A percentile compares a stretch with the other conserved stretches of the same genome.
These are phyloP conservation scores for Pyrus hybrid DNA, from an alignment of 331 rosid species.

Conservation along the genomic window DNA sequence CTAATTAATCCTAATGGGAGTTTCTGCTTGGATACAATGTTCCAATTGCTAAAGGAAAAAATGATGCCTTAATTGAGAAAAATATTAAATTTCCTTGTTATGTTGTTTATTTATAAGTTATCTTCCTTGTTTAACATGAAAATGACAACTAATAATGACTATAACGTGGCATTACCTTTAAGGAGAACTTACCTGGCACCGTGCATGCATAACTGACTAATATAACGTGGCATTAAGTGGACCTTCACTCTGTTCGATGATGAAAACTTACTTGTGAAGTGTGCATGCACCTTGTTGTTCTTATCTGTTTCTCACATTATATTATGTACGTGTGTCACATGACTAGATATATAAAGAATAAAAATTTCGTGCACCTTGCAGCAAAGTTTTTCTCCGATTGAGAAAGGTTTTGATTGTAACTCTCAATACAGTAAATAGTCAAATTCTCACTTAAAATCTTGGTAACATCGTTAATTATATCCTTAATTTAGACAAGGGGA, in stretches of 20 bases:
- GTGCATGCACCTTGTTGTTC: background rate
- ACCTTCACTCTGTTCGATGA: background rate
- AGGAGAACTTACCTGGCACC: background rate
- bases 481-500: background rate
- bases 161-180: background rate
- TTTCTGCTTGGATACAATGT: background rate
- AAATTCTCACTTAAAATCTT: background rate
- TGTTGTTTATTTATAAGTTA: background rate
- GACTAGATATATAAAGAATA: too few species aligned
- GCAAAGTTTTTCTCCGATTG: background rate
- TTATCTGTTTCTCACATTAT: background rate
- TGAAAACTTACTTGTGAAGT: background rate
- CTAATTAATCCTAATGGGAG: background rate
- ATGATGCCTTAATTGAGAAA: background rate
- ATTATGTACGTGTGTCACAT: too few species aligned
- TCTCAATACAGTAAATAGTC: background rate
- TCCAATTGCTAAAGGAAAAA: background rate
- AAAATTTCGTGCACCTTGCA: background rate
- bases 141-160: background rate
- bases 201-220: background rate
- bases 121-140: background rate
- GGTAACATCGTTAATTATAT: background rate
- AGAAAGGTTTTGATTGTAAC: background rate
- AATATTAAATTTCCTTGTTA: background rate
- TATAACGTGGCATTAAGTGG: background rate